Percentiles rank a stretch among this genome's conserved stretches.
phyloP scores from a whole-genome alignment of 441 rosid genomes.

The Pelargonium myrrhifolium region DNA sequence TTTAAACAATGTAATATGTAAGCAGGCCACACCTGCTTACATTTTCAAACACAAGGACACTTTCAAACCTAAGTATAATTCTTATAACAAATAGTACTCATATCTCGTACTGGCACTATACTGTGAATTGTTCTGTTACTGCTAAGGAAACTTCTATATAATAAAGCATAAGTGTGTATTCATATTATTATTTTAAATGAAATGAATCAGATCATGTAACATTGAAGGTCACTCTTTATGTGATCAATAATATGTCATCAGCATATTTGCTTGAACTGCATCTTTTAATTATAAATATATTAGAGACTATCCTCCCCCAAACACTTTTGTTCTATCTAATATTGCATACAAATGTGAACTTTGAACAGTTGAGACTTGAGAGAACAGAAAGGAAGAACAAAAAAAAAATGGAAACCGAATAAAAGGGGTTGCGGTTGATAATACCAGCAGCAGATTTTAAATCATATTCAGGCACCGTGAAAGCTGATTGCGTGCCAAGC shows the following conservation, averaged over 20 bases:
- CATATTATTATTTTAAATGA: neutral
- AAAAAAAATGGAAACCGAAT: neutral
- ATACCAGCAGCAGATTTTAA: conserved; percentile 96
- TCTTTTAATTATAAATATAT: neutral
- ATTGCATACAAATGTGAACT: neutral
- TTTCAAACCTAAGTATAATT: neutral
- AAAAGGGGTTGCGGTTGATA: neutral
- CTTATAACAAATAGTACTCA: neutral
- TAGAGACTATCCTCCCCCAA: neutral
- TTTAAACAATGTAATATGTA: neutral
- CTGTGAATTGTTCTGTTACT: neutral
- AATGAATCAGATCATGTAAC: neutral
- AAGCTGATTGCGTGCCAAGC: conserved; percentile 87
- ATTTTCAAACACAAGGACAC: neutral
- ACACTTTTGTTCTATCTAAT: neutral
- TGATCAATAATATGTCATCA: neutral
- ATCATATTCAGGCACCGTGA: conserved; percentile 86
- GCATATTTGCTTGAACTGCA: neutral
- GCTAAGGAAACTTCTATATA: neutral
- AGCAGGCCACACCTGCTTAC: neutral
- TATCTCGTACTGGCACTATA: neutral
- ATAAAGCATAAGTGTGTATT: neutral
- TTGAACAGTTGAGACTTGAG: neutral
- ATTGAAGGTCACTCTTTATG: neutral
- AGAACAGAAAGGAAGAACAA: neutral